These are phyloP conservation scores for Mycena amicta DNA, from an alignment of 768 basidiomycete species.

Conservation along the genomic window DNA sequence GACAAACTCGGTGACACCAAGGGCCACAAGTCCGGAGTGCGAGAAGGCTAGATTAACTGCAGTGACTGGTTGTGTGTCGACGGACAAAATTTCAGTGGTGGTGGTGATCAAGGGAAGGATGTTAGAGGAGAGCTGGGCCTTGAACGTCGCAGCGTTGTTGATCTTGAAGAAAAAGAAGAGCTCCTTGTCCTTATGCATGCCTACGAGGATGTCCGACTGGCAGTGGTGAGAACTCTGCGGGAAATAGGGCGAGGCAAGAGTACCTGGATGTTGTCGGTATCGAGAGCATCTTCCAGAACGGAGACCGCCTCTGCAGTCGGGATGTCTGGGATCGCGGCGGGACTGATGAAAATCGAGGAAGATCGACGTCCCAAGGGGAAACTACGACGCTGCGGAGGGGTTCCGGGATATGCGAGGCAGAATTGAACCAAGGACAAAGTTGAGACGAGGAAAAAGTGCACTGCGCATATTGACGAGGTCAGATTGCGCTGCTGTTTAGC, in stretches of 20 bases:
- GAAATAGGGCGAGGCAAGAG: not conserved
- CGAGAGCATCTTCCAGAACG: constrained; percentile 7
- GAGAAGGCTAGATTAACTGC: constrained; percentile 30
- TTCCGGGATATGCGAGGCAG: not conserved
- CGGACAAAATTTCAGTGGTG: constrained; percentile 22
- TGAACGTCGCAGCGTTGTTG: constrained; percentile 23
- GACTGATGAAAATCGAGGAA: not conserved
- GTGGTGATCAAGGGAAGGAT: constrained; percentile 26
- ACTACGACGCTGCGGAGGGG: not conserved
- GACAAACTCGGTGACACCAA: constrained; percentile 19
- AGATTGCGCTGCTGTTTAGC: not conserved
- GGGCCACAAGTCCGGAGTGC: constrained; percentile 18
- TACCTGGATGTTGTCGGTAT: constrained; percentile 21
- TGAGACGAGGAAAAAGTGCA: not conserved
- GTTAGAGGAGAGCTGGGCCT: constrained; percentile 16
- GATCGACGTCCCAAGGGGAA: not conserved
- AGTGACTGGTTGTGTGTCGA: constrained; percentile 25
- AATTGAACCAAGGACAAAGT: not conserved
- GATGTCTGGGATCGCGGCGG: constrained; percentile 19
- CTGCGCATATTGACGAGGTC: not conserved
- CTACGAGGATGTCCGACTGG: constrained; percentile 17
- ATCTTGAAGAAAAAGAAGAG: constrained; percentile 29
- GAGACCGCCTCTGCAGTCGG: constrained; percentile 19
- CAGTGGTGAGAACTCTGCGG: not conserved
- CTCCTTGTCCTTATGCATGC: constrained; percentile 28